Evolutionary conservation across 2,329 filamentous ascomycete genomes (phyloP).

Genomic region (Colletotrichum lini): DNA sequence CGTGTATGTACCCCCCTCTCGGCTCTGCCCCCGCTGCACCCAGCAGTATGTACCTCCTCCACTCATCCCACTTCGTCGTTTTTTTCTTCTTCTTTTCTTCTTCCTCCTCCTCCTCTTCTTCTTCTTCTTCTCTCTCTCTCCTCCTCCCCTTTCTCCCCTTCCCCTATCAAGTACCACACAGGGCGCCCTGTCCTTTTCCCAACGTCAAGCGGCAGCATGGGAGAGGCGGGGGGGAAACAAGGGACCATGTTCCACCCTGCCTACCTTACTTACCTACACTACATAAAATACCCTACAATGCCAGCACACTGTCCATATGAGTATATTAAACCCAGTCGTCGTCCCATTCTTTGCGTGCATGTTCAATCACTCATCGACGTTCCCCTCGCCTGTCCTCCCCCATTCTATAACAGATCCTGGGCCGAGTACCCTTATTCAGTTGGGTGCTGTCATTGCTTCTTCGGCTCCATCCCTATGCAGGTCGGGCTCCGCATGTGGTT

Average conservation of each 20-base stretch:
- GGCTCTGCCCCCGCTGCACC: conserved; percentile 35
- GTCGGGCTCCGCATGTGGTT: conserved; percentile 40
- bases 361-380: conserved; percentile 7
- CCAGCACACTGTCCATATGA: conserved; percentile 20
- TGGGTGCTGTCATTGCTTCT: conserved; percentile 38
- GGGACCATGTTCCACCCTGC: conserved; percentile 14
- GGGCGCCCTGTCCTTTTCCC: conserved; percentile 22
- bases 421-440: conserved; percentile 35
- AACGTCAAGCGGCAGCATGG: conserved; percentile 26
- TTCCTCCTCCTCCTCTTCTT: background rate
- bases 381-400: conserved; percentile 5
- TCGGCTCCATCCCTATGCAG: conserved; percentile 40
- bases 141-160: conserved; percentile 3
- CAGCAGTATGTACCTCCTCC: conserved; percentile 32
- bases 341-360: conserved; percentile 24
- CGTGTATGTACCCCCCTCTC: conserved; percentile 36
- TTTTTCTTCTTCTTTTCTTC: conserved; percentile 1
- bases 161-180: conserved; percentile 28
- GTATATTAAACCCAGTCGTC: conserved; percentile 38
- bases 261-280: too few relatives aligned
- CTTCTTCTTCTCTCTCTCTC: conserved; percentile 2
- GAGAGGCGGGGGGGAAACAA: background rate
- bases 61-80: conserved; percentile 30
- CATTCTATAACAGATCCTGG: background rate
- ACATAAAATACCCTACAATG: conserved; percentile 1